Evolutionary conservation across 352 stramenopile genomes (phyloP).

Genomic region (Blastocystis hominis): DNA sequence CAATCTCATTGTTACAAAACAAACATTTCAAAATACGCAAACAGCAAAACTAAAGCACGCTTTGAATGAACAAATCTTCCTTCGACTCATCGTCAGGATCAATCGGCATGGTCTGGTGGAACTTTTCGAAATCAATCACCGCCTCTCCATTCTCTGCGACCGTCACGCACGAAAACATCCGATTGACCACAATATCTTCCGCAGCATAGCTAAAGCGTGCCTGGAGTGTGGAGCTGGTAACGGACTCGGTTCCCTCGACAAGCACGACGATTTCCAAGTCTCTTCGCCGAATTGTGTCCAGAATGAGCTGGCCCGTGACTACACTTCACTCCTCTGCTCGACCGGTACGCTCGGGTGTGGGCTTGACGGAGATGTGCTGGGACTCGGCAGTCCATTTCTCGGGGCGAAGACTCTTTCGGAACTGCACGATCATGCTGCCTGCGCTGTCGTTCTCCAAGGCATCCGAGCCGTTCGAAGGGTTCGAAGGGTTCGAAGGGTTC

Average conservation of each 20-base stretch:
- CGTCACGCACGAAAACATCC: conserved; percentile 80
- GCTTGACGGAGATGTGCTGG: no score
- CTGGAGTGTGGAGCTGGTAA: conserved; percentile 84
- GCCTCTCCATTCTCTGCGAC: conserved; percentile 70
- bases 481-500: background rate
- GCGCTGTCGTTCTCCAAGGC: background rate
- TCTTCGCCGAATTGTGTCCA: conserved; percentile 65
- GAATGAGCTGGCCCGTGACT: conserved; percentile 60
- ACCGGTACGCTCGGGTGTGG: background rate
- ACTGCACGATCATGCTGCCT: background rate
- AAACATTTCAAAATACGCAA: background rate
- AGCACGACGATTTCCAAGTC: conserved; percentile 88
- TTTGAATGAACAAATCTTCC: conserved; percentile 22
- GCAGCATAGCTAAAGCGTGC: conserved; percentile 84
- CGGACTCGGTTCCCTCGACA: conserved; percentile 84
- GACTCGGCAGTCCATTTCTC: background rate
- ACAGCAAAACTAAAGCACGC: conserved; percentile 17
- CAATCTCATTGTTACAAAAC: background rate
- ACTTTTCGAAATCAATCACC: conserved; percentile 76
- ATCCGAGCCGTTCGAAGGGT: background rate
- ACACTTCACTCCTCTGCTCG: background rate
- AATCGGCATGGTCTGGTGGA: conserved; percentile 70
- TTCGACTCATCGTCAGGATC: background rate
- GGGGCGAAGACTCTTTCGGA: background rate
- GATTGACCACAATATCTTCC: conserved; percentile 79